Conservation (phyloP, 148 eudicot species). For the Diospyros lotus region DNA sequence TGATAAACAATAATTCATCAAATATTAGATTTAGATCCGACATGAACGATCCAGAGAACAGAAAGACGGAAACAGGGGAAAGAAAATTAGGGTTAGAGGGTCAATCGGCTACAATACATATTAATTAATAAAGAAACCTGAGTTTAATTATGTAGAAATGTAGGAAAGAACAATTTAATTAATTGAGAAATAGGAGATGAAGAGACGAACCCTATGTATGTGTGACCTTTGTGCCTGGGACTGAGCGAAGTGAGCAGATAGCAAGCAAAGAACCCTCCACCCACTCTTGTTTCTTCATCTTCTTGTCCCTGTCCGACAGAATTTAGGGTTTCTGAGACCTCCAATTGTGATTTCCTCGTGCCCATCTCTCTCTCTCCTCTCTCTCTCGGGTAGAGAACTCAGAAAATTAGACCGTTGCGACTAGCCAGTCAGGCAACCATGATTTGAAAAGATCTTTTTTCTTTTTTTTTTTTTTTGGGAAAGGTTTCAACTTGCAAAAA, state of each 20-base stretch:
- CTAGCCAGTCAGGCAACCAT: too few species aligned
- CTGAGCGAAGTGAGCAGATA: constrained; percentile 71
- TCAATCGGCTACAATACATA: too few species aligned
- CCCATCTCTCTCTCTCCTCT: constrained; percentile 28
- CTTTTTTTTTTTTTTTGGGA: too few species aligned
- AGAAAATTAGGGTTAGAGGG: too few species aligned
- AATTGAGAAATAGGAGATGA: background rate
- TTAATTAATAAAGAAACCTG: too few species aligned
- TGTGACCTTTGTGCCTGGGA: constrained; percentile 83
- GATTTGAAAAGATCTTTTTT: too few species aligned
- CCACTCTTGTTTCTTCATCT: constrained; percentile 15
- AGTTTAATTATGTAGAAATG: too few species aligned
- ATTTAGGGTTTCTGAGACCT: constrained; percentile 20
- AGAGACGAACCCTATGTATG: constrained; percentile 72
- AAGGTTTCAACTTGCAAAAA: too few species aligned
- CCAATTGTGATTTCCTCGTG: constrained; percentile 14
- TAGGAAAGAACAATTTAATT: background rate
- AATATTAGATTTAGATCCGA: background rate
- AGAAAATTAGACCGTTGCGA: constrained; percentile 32
- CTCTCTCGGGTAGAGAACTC: background rate
- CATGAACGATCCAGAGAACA: background rate
- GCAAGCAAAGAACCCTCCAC: constrained; percentile 54
- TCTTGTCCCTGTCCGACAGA: constrained; percentile 13
- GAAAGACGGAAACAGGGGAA: background rate
- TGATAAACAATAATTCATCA: background rate